phyloP scores from a whole-genome alignment of 2,329 filamentous ascomycete genomes.

The Clonostachys solani region DNA sequence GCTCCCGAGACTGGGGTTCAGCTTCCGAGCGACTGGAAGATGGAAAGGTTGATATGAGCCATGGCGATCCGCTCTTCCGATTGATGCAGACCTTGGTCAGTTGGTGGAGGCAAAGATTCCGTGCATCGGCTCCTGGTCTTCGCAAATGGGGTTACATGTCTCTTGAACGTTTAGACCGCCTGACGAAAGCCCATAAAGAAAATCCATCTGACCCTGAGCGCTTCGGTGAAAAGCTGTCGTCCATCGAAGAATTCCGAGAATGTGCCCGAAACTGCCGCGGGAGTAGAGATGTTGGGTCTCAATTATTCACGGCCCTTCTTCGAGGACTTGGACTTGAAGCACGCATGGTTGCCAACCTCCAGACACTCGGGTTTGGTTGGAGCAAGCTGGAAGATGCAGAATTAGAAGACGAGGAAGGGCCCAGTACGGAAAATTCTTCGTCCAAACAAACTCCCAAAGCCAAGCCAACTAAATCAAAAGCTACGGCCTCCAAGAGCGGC shows the following conservation, averaged over 20 bases:
- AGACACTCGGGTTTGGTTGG: slow-evolving; percentile 87
- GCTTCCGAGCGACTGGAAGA: slow-evolving; percentile 66
- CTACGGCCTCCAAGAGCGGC: slow-evolving; percentile 1
- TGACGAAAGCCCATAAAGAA: slow-evolving; percentile 66
- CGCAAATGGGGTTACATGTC: slow-evolving; percentile 89
- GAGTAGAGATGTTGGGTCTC: slow-evolving; percentile 81
- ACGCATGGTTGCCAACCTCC: slow-evolving; percentile 78
- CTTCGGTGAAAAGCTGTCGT: slow-evolving; percentile 74
- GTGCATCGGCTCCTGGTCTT: slow-evolving; percentile 70
- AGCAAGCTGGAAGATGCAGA: slow-evolving; percentile 79
- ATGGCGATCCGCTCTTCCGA: slow-evolving; percentile 75
- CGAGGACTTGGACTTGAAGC: slow-evolving; percentile 78
- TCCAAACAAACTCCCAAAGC: background rate
- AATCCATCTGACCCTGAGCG: slow-evolving; percentile 54
- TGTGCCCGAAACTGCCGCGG: slow-evolving; percentile 69
- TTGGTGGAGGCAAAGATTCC: slow-evolving; percentile 88
- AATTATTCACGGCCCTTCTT: slow-evolving; percentile 83
- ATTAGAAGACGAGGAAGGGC: slow-evolving; percentile 19
- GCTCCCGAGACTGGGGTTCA: slow-evolving; percentile 61
- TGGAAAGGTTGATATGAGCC: slow-evolving; percentile 71
- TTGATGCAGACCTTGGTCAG: slow-evolving; percentile 72
- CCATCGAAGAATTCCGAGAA: slow-evolving; percentile 62
- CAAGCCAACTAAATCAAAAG: background rate
- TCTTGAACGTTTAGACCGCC: slow-evolving; percentile 67
- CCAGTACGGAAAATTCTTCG: background rate